Conservation (phyloP, 192 early-diverging fungal genomes). For the Coemansia sp. region DNA sequence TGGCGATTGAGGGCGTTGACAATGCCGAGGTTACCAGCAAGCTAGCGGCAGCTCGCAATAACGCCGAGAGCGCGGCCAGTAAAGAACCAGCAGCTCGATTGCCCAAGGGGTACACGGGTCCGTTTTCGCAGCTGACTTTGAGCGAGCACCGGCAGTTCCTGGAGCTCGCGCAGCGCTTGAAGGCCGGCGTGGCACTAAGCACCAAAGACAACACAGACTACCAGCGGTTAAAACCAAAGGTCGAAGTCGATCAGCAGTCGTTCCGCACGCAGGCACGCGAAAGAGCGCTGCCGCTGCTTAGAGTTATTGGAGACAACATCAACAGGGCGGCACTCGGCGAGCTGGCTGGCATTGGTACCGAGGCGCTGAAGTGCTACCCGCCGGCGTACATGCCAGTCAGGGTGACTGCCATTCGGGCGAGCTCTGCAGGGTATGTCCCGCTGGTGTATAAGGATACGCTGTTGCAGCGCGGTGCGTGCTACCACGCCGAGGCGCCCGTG, state of each 20-base stretch:
- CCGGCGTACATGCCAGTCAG: slow-evolving; percentile 13
- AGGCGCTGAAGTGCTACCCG: slow-evolving; percentile 18
- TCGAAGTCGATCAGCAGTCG: slow-evolving; percentile 37
- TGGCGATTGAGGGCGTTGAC: slow-evolving; percentile 31
- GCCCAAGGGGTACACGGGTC: slow-evolving; percentile 26
- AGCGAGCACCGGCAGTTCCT: slow-evolving; percentile 27
- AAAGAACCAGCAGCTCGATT: slow-evolving; percentile 14
- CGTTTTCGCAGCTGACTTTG: slow-evolving; percentile 36
- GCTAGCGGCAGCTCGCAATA: not conserved
- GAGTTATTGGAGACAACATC: not conserved
- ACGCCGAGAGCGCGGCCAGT: not conserved
- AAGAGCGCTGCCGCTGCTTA: slow-evolving; percentile 13
- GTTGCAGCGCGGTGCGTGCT: slow-evolving; percentile 35
- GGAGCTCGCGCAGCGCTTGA: slow-evolving; percentile 12
- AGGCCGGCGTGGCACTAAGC: slow-evolving; percentile 2
- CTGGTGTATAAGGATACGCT: slow-evolving; percentile 33
- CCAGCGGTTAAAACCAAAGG: slow-evolving; percentile 19
- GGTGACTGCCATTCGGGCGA: slow-evolving; percentile 32
- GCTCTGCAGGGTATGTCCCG: slow-evolving; percentile 21
- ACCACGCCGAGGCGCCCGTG: not conserved
- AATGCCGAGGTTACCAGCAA: not conserved
- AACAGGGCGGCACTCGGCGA: not conserved
- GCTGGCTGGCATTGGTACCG: not conserved
- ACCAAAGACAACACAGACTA: slow-evolving; percentile 17
- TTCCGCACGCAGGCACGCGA: slow-evolving; percentile 29